These are phyloP conservation scores for Pleurozium schreberi DNA, from an alignment of 225 moss, liverwort and hornwort species.

Conservation along the genomic window DNA sequence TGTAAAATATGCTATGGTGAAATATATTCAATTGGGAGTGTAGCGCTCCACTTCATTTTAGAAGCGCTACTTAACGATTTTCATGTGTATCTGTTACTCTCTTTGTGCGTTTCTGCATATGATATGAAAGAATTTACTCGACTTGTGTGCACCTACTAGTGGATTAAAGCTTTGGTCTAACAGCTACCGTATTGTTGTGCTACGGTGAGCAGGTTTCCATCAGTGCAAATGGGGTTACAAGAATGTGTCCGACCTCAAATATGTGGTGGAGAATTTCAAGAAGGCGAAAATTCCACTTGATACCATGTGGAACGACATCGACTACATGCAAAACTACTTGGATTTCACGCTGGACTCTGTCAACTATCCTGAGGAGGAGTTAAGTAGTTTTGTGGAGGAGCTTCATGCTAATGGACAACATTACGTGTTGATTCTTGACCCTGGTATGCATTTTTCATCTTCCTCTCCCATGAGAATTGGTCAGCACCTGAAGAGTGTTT, in stretches of 20 bases:
- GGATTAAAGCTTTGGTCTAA: not conserved
- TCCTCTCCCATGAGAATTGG: not conserved
- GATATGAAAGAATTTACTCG: not conserved
- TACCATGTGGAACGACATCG: conserved; percentile 86
- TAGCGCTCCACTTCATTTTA: not conserved
- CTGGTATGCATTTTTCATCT: conserved; percentile 24
- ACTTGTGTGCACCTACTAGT: not conserved
- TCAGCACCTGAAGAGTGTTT: no score
- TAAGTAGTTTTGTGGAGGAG: conserved; percentile 40
- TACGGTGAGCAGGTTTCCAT: conserved; percentile 55
- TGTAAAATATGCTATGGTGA: no score
- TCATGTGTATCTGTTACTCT: not conserved
- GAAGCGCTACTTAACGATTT: not conserved
- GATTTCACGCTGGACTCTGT: conserved; percentile 61
- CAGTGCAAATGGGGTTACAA: conserved; percentile 85
- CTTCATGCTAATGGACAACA: conserved; percentile 61
- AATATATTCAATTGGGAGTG: not conserved
- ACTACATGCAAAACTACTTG: conserved; percentile 65
- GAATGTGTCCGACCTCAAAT: conserved; percentile 26
- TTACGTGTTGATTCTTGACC: conserved; percentile 76
- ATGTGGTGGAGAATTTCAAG: conserved; percentile 47
- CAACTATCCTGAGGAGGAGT: conserved; percentile 46
- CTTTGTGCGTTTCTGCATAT: not conserved
- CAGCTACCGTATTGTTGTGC: not conserved
- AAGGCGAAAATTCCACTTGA: conserved; percentile 70